Base-by-base conservation (phyloP, 768 basidiomycete species). In the Suillus spraguei region DNA sequence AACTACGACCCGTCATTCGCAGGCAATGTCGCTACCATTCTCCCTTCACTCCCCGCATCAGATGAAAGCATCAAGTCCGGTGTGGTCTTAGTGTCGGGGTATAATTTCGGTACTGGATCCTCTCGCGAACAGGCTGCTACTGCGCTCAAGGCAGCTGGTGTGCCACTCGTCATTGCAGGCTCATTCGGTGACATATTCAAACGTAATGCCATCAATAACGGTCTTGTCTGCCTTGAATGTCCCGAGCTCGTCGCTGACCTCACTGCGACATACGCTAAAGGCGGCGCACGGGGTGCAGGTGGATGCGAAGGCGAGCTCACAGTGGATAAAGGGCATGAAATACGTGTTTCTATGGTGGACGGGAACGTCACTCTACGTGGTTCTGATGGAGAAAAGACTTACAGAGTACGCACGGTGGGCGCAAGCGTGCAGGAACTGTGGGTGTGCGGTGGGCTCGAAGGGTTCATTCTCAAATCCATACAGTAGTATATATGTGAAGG, bases 111-210 rank as follows among this genome's bases (percentile, higher is more conserved):
- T 66, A 99, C 97, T 1, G 97, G 97, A 9, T 98, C 96, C 0
- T 98, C 97, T 33, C 89, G 97, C 60, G 97, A 99, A 78, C 97
- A 99, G 74, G 97, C 97, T 2, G 97, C 97, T 17, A 99, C 97
- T 0, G 97, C 97, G 2, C 88, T 99, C 66, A 95, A 95, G 73
- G 86, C 95, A 8, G 93, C 97, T 0, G 97, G 97, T 17, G 79
- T 99, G 5, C 94, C 95, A 5, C 81, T 97, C 58, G 95, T 99
- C 61, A 84, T 99, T 63, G 95, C 95, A n/a, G 97, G 96, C 39
- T 97, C 95, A 36, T 99, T 99, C 69, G 97, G 97, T 11, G 97
- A 99, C 75, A 99, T 99, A 71, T 99, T 97, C 85, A 98, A 99
- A 81, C 88, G 97, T 38, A 99, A 99, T 76, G 92, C 95, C 20